Base-by-base conservation (phyloP, 441 rosid genomes). In the Syzygium syzygioides region DNA sequence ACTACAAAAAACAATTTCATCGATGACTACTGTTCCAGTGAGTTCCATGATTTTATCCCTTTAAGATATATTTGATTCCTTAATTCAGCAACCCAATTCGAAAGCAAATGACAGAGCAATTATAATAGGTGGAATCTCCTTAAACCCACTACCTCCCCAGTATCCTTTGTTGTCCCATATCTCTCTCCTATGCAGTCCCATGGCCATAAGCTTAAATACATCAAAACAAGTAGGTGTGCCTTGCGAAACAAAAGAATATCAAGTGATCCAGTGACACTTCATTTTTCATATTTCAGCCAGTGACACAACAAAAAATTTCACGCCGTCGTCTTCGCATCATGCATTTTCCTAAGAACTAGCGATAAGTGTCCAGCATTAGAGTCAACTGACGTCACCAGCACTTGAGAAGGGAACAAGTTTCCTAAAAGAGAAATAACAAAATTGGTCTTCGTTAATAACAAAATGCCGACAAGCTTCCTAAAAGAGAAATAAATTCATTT, bases 281-380 rank as follows among this genome's bases (percentile, higher is more conserved):
- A 4, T 71, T 37, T 3, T 71, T 71, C 4, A 3, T 23, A 71
- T 37, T 37, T 37, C 3, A 0, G 28, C 50, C 80, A 11, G 80
- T 1, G 0, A 34, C 14, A 0, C 80, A 10, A 20, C 80, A 71
- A 10, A 37, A 71, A 37, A 0, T 71, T 71, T 19, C 26, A 6
- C 0, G 15, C 50, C 23, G 15, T 71, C 1, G 0, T 71, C 50
- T 71, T 71, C 8, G 0, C 1, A 3, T 48, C 15, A 71, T 71
- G 0, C 5, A 3, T 71, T 71, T 71, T 71, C 1, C 80, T 37
- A 37, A 71, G 50, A 71, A 71, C 9, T 71, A 71, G 28, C 4
- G 12, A 71, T 71, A 37, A 71, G 80, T 1, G 13, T 71, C 28
- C 50, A 71, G 80, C 50, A 37, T 71, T 71, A 71, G 80, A 23